Evolutionary conservation across 2,329 filamentous ascomycete genomes (phyloP).

Genomic region (Macrophomina phaseolina): DNA sequence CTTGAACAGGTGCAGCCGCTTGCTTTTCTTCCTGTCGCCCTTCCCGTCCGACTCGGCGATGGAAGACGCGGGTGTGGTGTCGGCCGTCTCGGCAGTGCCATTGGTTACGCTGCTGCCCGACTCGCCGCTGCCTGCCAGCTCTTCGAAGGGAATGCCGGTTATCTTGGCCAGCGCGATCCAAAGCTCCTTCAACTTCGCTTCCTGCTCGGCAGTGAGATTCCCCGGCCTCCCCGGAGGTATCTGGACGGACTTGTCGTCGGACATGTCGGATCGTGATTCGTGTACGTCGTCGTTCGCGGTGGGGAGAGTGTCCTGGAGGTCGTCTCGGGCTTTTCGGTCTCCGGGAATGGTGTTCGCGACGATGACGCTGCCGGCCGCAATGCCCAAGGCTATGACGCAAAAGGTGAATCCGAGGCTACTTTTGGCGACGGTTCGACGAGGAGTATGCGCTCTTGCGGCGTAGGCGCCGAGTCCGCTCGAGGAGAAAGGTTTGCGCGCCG

Average conservation of each 20-base stretch:
- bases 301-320: slow-evolving; percentile 21
- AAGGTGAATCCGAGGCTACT: slow-evolving; percentile 37
- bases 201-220: slow-evolving; percentile 87
- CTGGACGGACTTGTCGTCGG: slow-evolving; percentile 46
- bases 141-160: slow-evolving; percentile 67
- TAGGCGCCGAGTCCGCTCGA: neutral
- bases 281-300: slow-evolving; percentile 9
- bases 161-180: slow-evolving; percentile 68
- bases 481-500: neutral
- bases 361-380: slow-evolving; percentile 42
- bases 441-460: neutral
- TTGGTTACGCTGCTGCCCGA: slow-evolving; percentile 29
- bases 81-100: slow-evolving; percentile 7
- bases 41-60: slow-evolving; percentile 33
- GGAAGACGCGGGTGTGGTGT: slow-evolving; percentile 21
- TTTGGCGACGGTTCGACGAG: slow-evolving; percentile 8
- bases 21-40: slow-evolving; percentile 70
- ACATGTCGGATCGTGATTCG: neutral
- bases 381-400: slow-evolving; percentile 38
- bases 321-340: slow-evolving; percentile 10
- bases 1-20: slow-evolving; percentile 69
- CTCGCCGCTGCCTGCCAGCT: slow-evolving; percentile 70
- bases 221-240: slow-evolving; percentile 75
- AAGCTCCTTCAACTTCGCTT: slow-evolving; percentile 84
- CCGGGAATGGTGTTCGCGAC: slow-evolving; percentile 30